These are phyloP conservation scores for Perkinsus chesapeaki DNA, from an alignment of 169 alveolate species.

Conservation along the genomic window DNA sequence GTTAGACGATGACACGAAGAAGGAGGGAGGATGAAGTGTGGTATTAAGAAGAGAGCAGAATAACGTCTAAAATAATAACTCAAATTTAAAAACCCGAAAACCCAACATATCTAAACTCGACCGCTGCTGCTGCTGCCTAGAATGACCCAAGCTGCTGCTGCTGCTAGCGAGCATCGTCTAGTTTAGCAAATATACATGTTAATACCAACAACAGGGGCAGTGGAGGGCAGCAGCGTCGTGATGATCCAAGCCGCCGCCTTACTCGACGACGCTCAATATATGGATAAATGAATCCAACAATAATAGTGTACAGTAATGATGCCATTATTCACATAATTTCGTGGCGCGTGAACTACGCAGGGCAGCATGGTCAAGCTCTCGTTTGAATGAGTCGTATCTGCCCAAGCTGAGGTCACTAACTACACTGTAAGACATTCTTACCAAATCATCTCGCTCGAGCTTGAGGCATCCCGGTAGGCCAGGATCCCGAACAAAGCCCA, in stretches of 20 bases:
- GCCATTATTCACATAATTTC: background rate
- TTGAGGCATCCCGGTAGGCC: background rate
- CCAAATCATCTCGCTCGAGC: background rate
- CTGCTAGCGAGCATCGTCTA: background rate
- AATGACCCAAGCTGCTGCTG: background rate
- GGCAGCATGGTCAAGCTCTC: background rate
- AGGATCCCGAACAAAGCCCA: background rate
- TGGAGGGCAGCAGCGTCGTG: background rate
- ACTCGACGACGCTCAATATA: no score
- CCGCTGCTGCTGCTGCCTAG: no score
- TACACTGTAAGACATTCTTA: background rate
- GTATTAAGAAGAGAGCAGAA: no score
- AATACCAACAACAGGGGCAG: background rate
- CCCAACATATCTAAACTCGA: no score
- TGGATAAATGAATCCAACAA: background rate
- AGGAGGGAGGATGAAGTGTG: no score
- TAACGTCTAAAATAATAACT: no score
- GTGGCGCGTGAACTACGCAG: conserved; percentile 5
- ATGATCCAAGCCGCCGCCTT: background rate
- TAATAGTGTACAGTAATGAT: background rate
- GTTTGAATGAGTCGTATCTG: background rate
- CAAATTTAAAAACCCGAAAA: no score
- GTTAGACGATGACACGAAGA: no score
- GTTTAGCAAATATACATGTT: background rate
- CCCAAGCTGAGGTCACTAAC: background rate